These are phyloP conservation scores for Scheffersomyces cryptocercus DNA, from an alignment of 1,139 yeast species.

Conservation along the genomic window DNA sequence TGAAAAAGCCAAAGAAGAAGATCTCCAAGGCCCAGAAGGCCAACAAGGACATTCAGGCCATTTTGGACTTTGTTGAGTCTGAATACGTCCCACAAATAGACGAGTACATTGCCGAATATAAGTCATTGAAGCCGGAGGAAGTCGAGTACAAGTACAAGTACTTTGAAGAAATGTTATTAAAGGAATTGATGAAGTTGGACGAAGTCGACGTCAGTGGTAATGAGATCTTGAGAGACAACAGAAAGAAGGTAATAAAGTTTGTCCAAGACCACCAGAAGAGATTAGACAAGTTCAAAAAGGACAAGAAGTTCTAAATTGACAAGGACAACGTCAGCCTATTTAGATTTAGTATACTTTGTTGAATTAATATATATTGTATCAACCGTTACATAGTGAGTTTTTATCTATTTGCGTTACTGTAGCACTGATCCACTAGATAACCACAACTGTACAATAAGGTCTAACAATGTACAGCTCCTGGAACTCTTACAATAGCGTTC, in stretches of 20 bases:
- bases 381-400: too few relatives aligned
- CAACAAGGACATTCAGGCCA: slow-evolving; percentile 40
- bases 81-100: slow-evolving; percentile 48
- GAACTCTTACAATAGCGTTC: too few relatives aligned
- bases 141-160: slow-evolving; percentile 54
- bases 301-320: slow-evolving; percentile 19
- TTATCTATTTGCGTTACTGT: too few relatives aligned
- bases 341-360: too few relatives aligned
- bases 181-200: slow-evolving; percentile 65
- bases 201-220: slow-evolving; percentile 57
- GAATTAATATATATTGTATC: too few relatives aligned
- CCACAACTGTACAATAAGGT: background rate
- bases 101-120: slow-evolving; percentile 36
- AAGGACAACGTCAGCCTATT: background rate
- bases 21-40: slow-evolving; percentile 45
- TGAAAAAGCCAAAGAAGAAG: slow-evolving; percentile 36
- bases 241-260: slow-evolving; percentile 60
- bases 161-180: slow-evolving; percentile 66
- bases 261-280: slow-evolving; percentile 62
- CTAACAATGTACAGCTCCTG: background rate
- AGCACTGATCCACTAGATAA: too few relatives aligned
- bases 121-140: slow-evolving; percentile 36
- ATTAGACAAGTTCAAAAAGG: slow-evolving; percentile 55
- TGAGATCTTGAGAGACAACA: slow-evolving; percentile 51
- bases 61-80: slow-evolving; percentile 44